These are phyloP conservation scores for Crithidia fasciculata DNA, from an alignment of 208 protist genomes.

Conservation along the genomic window DNA sequence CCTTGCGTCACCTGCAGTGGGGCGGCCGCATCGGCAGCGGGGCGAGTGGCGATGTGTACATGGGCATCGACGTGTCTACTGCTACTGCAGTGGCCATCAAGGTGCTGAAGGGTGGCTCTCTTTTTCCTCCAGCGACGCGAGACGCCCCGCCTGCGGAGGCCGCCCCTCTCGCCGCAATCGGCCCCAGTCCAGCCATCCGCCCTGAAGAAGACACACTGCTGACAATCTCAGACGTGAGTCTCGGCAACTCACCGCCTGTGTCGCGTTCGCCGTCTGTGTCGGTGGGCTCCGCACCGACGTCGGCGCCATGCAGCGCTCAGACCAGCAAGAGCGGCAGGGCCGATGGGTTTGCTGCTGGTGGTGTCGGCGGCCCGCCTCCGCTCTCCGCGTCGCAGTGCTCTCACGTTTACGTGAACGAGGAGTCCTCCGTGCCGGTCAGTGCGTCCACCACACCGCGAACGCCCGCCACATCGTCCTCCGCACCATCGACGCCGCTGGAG, in stretches of 20 bases:
- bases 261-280: constrained; percentile 4
- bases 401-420: constrained; percentile 8
- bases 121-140: constrained; percentile 17
- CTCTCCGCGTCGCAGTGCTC: not conserved
- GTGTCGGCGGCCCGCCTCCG: no score
- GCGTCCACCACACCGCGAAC: constrained; percentile 6
- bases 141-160: not conserved
- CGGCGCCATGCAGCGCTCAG: not conserved
- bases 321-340: no score
- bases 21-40: constrained; percentile 63
- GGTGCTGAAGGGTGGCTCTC: constrained; percentile 55
- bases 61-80: constrained; percentile 67
- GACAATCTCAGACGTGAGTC: constrained; percentile 14
- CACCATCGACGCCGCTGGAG: not conserved
- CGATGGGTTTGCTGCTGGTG: no score
- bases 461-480: not conserved
- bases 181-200: not conserved
- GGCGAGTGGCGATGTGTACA: constrained; percentile 67
- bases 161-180: not conserved
- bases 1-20: constrained; percentile 61
- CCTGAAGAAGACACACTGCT: constrained; percentile 18
- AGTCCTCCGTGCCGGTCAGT: constrained; percentile 15
- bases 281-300: not conserved
- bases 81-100: constrained; percentile 73
- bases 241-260: constrained; percentile 5